phyloP scores from a whole-genome alignment of 2,329 filamentous ascomycete species.

The Calonectria hawksworthii region DNA sequence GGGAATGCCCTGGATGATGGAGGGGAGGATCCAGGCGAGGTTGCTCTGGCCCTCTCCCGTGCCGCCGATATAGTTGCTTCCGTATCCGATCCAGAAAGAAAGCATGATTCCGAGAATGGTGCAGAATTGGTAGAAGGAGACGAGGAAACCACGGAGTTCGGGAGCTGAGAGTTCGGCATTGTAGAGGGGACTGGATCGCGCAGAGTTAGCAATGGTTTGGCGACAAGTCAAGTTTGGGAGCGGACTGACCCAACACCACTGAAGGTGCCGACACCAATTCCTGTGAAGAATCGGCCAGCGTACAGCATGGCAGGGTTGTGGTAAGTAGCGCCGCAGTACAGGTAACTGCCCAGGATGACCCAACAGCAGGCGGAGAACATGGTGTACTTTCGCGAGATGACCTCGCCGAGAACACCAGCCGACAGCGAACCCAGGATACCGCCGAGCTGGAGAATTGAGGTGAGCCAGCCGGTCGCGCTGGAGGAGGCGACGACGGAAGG shows the following conservation, averaged over 20 bases:
- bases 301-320: conserved; percentile 58
- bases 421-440: conserved; percentile 63
- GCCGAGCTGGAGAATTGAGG: conserved; percentile 64
- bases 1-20: conserved; percentile 59
- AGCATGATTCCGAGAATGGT: conserved; percentile 59
- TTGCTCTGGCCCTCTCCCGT: conserved; percentile 58
- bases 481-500: conserved; percentile 61
- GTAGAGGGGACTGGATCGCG: conserved; percentile 55
- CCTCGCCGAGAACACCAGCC: conserved; percentile 62
- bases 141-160: conserved; percentile 76
- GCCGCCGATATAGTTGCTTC: conserved; percentile 62
- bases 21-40: conserved; percentile 60
- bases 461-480: conserved; percentile 64
- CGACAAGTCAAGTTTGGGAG: not conserved
- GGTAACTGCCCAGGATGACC: conserved; percentile 60
- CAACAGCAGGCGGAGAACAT: conserved; percentile 64
- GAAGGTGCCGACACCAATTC: conserved; percentile 63
- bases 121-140: conserved; percentile 73
- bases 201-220: not conserved
- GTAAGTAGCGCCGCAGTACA: conserved; percentile 59
- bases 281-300: conserved; percentile 64
- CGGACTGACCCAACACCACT: conserved; percentile 51
- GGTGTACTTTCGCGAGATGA: conserved; percentile 65
- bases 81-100: conserved; percentile 62
- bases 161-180: conserved; percentile 70